phyloP scores from a whole-genome alignment of 129 eudicot species.

The Dittrichia graveolens region DNA sequence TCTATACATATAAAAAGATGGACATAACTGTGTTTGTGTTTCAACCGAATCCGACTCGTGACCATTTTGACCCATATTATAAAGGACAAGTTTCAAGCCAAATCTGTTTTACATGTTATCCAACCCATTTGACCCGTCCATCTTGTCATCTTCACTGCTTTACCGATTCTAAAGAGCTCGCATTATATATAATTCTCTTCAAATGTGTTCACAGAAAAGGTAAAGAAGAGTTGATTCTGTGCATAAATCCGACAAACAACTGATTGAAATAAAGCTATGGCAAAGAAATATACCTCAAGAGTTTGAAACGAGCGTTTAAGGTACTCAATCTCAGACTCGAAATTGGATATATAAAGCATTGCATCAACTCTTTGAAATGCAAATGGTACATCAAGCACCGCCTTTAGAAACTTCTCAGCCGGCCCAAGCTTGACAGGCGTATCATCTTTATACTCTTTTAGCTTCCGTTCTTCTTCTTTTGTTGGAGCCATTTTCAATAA shows the following conservation, averaged over 20 bases:
- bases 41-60: no score
- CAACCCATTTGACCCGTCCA: no score
- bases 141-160: neutral
- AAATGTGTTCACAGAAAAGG: neutral
- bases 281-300: slow-evolving; percentile 68
- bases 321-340: slow-evolving; percentile 91
- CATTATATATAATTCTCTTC: neutral
- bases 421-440: slow-evolving; percentile 89
- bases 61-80: no score
- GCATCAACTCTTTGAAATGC: slow-evolving; percentile 93
- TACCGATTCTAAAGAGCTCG: neutral
- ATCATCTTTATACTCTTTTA: slow-evolving; percentile 84
- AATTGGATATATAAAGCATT: slow-evolving; percentile 85
- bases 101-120: no score
- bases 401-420: slow-evolving; percentile 90
- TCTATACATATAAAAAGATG: no score
- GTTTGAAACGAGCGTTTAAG: slow-evolving; percentile 86
- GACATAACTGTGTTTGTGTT: no score
- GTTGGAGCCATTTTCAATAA: slow-evolving; percentile 95
- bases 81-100: no score
- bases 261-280: neutral
- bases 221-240: neutral
- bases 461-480: slow-evolving; percentile 88
- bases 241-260: neutral
- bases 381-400: slow-evolving; percentile 87